Conservation (phyloP, 1,284 basidiomycete genomes). For the Ceratobasidium sp. region DNA sequence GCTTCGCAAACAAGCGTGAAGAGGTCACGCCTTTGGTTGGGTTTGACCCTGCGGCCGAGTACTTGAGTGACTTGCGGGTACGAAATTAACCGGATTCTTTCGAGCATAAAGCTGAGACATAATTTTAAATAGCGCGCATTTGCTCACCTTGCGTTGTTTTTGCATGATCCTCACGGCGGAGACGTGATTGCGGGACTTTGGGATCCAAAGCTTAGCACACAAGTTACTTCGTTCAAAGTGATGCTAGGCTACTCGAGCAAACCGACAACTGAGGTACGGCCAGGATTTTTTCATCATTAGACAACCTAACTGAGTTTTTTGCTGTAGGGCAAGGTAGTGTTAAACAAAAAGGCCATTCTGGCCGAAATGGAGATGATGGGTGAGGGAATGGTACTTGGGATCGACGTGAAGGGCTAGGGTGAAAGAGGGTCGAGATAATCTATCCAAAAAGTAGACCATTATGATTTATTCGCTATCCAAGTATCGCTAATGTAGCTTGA, state of each 20-base stretch:
- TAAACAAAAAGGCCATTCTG: slow-evolving; percentile 76
- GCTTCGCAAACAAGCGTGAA: slow-evolving; percentile 50
- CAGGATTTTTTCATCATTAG: not conserved
- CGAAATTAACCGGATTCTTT: slow-evolving; percentile 42
- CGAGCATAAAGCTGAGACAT: slow-evolving; percentile 33
- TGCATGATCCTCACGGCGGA: slow-evolving; percentile 87
- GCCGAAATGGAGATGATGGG: slow-evolving; percentile 84
- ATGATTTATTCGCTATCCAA: too few species aligned
- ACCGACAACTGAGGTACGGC: slow-evolving; percentile 51
- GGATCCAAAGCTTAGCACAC: slow-evolving; percentile 63
- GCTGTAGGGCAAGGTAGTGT: slow-evolving; percentile 63
- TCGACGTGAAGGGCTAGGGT: slow-evolving; percentile 3
- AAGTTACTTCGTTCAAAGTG: slow-evolving; percentile 72
- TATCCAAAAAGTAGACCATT: too few species aligned
- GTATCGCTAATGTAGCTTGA: too few species aligned
- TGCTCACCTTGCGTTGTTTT: slow-evolving; percentile 80
- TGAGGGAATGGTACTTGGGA: slow-evolving; percentile 61
- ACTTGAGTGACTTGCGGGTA: slow-evolving; percentile 76
- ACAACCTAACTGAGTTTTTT: slow-evolving; percentile 34
- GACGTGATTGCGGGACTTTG: slow-evolving; percentile 82
- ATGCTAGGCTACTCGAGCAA: slow-evolving; percentile 78
- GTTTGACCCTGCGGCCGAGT: slow-evolving; percentile 79
- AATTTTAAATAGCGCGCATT: slow-evolving; percentile 64
- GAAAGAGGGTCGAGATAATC: not conserved
- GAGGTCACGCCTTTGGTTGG: slow-evolving; percentile 59